Evolutionary conservation across 306 rosid species (phyloP).

Genomic region (Astragalus membranaceus): DNA sequence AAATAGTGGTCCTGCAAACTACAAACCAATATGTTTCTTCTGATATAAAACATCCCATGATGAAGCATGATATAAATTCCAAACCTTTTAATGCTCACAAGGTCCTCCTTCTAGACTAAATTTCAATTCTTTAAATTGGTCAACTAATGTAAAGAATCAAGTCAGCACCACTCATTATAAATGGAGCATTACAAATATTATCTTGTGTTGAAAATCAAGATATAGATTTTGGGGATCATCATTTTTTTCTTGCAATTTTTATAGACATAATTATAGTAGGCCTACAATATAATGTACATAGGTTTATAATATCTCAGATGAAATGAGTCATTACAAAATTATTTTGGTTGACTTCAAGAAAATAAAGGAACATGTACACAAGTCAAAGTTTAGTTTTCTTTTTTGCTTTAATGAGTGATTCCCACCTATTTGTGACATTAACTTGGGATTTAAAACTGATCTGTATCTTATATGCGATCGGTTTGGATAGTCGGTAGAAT

Average conservation of each 20-base stretch:
- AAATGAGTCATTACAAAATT: slow-evolving; percentile 26
- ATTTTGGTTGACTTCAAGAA: slow-evolving; percentile 38
- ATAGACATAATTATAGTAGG: slow-evolving; percentile 24
- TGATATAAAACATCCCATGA: slow-evolving; percentile 4
- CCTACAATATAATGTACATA: slow-evolving; percentile 12
- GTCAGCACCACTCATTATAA: slow-evolving; percentile 25
- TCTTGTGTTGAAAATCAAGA: slow-evolving; percentile 41
- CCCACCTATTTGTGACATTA: slow-evolving; percentile 19
- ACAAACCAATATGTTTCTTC: neutral
- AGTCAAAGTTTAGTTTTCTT: slow-evolving; percentile 25
- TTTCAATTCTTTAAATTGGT: neutral
- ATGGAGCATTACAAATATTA: slow-evolving; percentile 27
- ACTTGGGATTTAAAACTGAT: neutral
- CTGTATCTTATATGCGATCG: no score
- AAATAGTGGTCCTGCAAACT: slow-evolving; percentile 29
- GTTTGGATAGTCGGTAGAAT: no score
- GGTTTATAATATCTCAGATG: slow-evolving; percentile 21
- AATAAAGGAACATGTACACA: slow-evolving; percentile 2
- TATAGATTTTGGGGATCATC: slow-evolving; percentile 48
- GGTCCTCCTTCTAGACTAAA: slow-evolving; percentile 5
- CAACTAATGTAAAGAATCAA: slow-evolving; percentile 19
- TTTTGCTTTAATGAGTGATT: slow-evolving; percentile 31
- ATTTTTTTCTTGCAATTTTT: slow-evolving; percentile 3
- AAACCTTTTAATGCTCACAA: neutral
- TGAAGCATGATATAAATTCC: slow-evolving; percentile 9